Percentiles rank a stretch among this genome's conserved stretches.
Conservation (phyloP, 805 yeast species). For the Ogataea corticis region DNA sequence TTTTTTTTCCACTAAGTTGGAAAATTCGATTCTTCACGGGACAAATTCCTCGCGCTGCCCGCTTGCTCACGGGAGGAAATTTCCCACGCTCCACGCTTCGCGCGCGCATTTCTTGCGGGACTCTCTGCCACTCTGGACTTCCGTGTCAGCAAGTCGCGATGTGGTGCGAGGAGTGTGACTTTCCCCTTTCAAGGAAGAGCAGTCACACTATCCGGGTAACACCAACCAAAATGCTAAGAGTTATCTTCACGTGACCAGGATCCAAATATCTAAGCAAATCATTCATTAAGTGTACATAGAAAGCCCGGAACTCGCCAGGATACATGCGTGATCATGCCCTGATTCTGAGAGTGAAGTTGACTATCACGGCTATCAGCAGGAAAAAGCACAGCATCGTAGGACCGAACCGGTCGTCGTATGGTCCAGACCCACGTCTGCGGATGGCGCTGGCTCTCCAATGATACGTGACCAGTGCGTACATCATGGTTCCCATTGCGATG, state of each 20-base stretch:
- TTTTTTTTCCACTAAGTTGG: not conserved
- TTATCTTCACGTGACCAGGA: not conserved
- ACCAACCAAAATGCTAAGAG: not conserved
- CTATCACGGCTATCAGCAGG: slow-evolving; percentile 87
- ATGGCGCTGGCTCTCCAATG: slow-evolving; percentile 99
- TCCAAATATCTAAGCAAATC: not conserved
- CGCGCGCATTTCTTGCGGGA: not conserved
- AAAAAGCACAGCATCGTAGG: slow-evolving; percentile 97
- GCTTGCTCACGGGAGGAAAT: not conserved
- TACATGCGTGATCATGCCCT: too few species aligned
- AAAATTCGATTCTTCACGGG: not conserved
- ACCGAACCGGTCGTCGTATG: slow-evolving; percentile 98
- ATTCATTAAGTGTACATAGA: too few species aligned
- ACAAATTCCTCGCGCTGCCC: not conserved
- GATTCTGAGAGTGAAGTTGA: slow-evolving; percentile 85
- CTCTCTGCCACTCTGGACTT: slow-evolving; percentile 1
- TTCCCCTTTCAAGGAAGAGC: not conserved
- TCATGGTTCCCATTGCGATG: slow-evolving; percentile 97
- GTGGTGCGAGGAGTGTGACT: slow-evolving; percentile 3
- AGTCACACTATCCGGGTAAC: slow-evolving; percentile 5
- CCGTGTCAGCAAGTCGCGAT: slow-evolving; percentile 1
- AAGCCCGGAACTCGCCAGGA: not conserved
- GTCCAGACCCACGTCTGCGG: slow-evolving; percentile 96
- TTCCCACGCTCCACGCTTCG: not conserved
- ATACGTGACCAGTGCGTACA: slow-evolving; percentile 90